These are phyloP conservation scores for Phialophora chinensis DNA, from an alignment of 2,329 filamentous ascomycete genomes.

Conservation along the genomic window DNA sequence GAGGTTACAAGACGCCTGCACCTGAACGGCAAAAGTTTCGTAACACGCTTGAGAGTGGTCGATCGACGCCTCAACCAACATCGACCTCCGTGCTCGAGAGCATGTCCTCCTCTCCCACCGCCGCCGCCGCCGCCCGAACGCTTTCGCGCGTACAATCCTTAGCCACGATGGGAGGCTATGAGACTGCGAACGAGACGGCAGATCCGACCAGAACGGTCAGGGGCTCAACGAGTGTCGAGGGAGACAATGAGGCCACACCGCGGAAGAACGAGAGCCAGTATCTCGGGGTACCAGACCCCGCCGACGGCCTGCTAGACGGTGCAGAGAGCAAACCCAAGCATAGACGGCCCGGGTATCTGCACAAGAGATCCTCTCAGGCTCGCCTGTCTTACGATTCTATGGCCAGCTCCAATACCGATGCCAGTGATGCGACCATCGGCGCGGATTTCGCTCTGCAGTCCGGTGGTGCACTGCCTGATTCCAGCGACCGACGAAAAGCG, in stretches of 20 bases:
- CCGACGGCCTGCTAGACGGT: conserved; percentile 27
- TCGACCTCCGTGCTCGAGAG: conserved; percentile 51
- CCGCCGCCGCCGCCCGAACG: conserved; percentile 51
- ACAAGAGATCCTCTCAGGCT: conserved; percentile 62
- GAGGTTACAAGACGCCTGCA: conserved; percentile 42
- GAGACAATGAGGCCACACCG: conserved; percentile 35
- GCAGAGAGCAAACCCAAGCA: conserved; percentile 12
- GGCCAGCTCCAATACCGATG: conserved; percentile 63
- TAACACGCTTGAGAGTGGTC: conserved; percentile 30
- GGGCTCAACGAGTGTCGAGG: conserved; percentile 14
- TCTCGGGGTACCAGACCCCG: conserved; percentile 22
- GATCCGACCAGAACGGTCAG: conserved; percentile 15
- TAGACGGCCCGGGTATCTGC: conserved; percentile 62
- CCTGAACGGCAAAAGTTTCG: conserved; percentile 37
- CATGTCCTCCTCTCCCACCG: conserved; percentile 53
- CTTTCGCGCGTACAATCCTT: conserved; percentile 48
- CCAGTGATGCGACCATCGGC: conserved; percentile 74
- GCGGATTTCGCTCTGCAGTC: conserved; percentile 83
- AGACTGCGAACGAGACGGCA: conserved; percentile 39
- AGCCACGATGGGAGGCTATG: conserved; percentile 42
- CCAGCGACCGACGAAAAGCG: conserved; percentile 46
- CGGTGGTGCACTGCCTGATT: conserved; percentile 70
- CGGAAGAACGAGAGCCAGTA: conserved; percentile 27
- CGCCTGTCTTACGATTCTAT: conserved; percentile 65
- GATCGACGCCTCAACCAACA: conserved; percentile 38